Conservation (phyloP, 176 grass and related monocot species). For the Aegilops sharonensis region DNA sequence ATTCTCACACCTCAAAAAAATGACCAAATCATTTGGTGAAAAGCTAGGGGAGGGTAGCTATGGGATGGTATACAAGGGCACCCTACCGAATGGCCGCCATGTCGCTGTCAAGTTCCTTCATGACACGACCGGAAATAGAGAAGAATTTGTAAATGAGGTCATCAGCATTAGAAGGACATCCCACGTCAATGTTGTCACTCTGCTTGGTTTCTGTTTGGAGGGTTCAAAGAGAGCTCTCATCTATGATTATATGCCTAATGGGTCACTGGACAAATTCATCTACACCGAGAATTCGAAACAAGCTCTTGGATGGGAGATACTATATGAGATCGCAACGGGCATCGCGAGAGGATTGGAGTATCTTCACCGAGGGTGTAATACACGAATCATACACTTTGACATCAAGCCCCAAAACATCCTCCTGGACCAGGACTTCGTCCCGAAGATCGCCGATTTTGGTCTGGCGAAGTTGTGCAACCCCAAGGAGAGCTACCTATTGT, state of each 20-base stretch:
- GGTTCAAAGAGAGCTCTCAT: constrained; percentile 7
- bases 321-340: constrained; percentile 36
- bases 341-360: constrained; percentile 13
- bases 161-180: constrained; percentile 11
- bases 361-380: constrained; percentile 6
- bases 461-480: constrained; percentile 42
- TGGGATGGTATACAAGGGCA: constrained; percentile 28
- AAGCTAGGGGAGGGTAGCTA: constrained; percentile 41
- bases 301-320: constrained; percentile 31
- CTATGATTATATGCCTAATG: constrained; percentile 9
- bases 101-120: constrained; percentile 44
- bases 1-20: constrained; percentile 18
- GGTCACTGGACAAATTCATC: background rate
- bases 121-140: constrained; percentile 11
- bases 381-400: constrained; percentile 8
- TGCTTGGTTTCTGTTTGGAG: constrained; percentile 7
- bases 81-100: background rate
- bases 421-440: background rate
- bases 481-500: constrained; percentile 36
- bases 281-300: background rate
- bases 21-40: constrained; percentile 18
- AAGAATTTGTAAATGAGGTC: constrained; percentile 46
- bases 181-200: constrained; percentile 44
- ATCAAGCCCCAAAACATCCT: constrained; percentile 12
- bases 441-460: constrained; percentile 49